Base-by-base conservation (phyloP, 495 filamentous ascomycete species). In the Trichoderma orchidacearum region DNA sequence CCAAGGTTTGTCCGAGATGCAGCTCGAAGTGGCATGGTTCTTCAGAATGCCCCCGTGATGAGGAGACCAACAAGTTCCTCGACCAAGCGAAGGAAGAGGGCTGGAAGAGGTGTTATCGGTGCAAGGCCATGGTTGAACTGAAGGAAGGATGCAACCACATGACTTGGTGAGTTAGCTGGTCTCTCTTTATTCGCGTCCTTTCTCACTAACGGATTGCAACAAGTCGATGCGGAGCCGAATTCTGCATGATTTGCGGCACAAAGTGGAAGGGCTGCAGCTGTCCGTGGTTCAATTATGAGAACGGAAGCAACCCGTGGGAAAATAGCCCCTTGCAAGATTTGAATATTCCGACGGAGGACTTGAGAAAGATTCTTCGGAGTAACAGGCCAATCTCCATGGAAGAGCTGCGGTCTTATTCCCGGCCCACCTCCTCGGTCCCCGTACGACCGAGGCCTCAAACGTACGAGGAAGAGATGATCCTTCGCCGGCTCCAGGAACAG, bases 101-200 rank as follows among this genome's bases (percentile, higher is more conserved):
- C 23, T 89, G 86, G 81, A 84, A 89, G 63, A 76, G 82, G 29
- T 94, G 89, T 62, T 84, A 81, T 67, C 83, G 76, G 59, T 93
- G 89, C 70, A 81, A 76, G 55, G 76, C 81, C 17, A 79, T 85
- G 68, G 85, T 91, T n/a, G 86, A 93, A 66, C 69, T 89, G 51
- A 84, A 85, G 61, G 83, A 88, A 63, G 87, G 88, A 51, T 89
- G 86, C 66, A 89, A 89, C 68, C 89, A 90, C 63, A 90, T 91
- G 82, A 89, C 83, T 48, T 93, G 83, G 82, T 84, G 75, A 66
- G 82, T 68, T 55, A 38, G 51, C 32, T 4, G 18, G 15, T 28
- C 35, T 31, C 38, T 58, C 29, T 59, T 34, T 36, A 36, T 15
- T 21, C 31, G n/a, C n/a, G n/a, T 17, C 21, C 2, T 32, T 8